Base-by-base conservation (phyloP, 441 rosid genomes). In the Corymbia calophylla region DNA sequence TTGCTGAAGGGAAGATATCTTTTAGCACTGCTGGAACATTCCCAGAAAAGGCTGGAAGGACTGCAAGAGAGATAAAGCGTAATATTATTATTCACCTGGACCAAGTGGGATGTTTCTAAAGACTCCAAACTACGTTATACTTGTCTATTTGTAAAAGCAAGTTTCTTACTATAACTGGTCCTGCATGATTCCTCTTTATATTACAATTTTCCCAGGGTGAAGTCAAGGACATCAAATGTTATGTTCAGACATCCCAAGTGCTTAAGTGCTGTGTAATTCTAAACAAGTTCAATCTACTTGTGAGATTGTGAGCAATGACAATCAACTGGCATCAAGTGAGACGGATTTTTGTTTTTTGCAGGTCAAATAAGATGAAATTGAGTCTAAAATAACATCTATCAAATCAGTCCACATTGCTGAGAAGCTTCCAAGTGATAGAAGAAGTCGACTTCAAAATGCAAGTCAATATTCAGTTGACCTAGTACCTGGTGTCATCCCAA, bases 401-500 rank as follows among this genome's bases (percentile, higher is more conserved):
- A 73, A 70, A 73, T 73, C 14, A 70, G 35, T 70, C 27, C 48
- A 73, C 14, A 5, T 35, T 19, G 84, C 39, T 39, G 84, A 73
- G 84, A 73, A 73, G 84, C 84, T 66, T 32, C 89, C n/a, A 35
- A 48, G 16, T 0, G 27, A 48, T 2, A 32, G 64, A 53, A 29
- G 86, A 55, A 64, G 25, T 80, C 18, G 32, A 70, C 84, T 39
- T 77, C 29, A 77, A 77, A 77, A 39, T 77, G 84, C 18, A 86
- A 60, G 49, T 53, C 88, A 80, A 81, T 85, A 64, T 55, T 32
- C 54, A 49, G 70, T 80, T 29, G 48, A 58, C 81, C 47, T 66
- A 64, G 62, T 92, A 95, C 97, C 98, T 92, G 97, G 97, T 80
- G 95, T 95, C 97, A 96, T 96, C 90, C 98, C 98, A 86, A 96